Base-by-base conservation (phyloP, 1,284 basidiomycete species). In the Blastosporella zonata region DNA sequence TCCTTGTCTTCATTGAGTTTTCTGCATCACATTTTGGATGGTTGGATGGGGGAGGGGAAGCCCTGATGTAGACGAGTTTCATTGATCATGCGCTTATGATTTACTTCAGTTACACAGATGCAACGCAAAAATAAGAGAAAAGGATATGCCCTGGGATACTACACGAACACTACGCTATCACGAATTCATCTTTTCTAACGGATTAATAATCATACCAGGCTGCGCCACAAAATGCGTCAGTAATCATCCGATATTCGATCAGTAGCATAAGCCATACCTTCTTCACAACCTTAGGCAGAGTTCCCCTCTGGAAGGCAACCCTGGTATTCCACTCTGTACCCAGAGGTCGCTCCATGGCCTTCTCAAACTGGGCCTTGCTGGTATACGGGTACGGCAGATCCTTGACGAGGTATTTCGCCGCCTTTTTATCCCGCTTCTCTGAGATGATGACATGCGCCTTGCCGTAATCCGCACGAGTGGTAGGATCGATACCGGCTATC, bases 331-430 rank as follows among this genome's bases (percentile, higher is more conserved):
- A 98, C 68, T 98, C 96, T 42, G 76, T 75, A 4, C 96, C 96
- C 23, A 97, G 61, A 1, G 94, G 92, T 43, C 75, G 78, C 35
- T 82, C 77, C 77, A 97, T 84, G 52, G 79, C 82, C 25, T 87
- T 81, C 66, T 95, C 91, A 64, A 90, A 97, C 70, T 97, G 95
- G 6, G 86, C 88, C 45, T 84, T 82, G 64, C 84, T 89, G 3
- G 95, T 96, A 66, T 94, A 99, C 1, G 96, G 96, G 66, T 88
- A 90, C 2, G 96, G 96, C 41, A 99, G 68, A 65, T 97, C 93
- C 65, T 89, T 90, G 47, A 93, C 81, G 50, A 86, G 75, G 67
- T 93, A 98, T 67, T 91, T 90, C 9, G 82, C 73, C 1, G 91
- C 92, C 67, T 97, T 97, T 72, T 93, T 94, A 72, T 98, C 94